Conservation (phyloP, 148 eudicot genomes). For the Camellia sinensis region DNA sequence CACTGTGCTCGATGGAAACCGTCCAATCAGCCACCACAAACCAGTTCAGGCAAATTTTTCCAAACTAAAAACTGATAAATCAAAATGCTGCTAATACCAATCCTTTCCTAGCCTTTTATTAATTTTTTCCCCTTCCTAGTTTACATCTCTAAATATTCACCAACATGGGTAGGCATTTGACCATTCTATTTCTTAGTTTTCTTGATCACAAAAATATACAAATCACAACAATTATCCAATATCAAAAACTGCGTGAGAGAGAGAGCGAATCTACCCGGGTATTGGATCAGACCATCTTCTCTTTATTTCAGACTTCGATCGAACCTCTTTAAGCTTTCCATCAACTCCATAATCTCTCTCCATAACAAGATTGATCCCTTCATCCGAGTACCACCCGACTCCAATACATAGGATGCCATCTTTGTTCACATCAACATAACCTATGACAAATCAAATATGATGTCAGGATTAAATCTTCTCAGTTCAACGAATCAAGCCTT, state of each 20-base stretch:
- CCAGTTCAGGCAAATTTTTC: too few species aligned
- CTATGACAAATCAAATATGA: conserved; percentile 37
- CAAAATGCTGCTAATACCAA: too few species aligned
- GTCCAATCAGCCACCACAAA: too few species aligned
- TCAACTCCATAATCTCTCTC: conserved; percentile 94
- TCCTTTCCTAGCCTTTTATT: too few species aligned
- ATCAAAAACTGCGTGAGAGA: background rate
- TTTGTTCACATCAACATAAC: conserved; percentile 77
- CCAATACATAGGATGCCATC: conserved; percentile 93
- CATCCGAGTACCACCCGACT: conserved; percentile 97
- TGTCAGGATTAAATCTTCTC: too few species aligned
- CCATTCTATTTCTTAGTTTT: background rate
- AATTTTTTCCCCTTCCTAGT: too few species aligned
- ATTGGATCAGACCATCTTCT: conserved; percentile 75
- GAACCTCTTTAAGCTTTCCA: conserved; percentile 83
- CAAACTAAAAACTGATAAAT: too few species aligned
- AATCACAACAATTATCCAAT: background rate
- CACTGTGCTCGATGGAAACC: too few species aligned
- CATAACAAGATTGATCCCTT: conserved; percentile 96
- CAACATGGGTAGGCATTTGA: background rate
- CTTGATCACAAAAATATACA: background rate
- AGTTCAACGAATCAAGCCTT: too few species aligned
- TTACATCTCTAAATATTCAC: too few species aligned
- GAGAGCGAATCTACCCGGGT: conserved; percentile 23
- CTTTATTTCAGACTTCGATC: conserved; percentile 82